Conservation (phyloP, 495 filamentous ascomycete species). For the Penicillium antarcticum region DNA sequence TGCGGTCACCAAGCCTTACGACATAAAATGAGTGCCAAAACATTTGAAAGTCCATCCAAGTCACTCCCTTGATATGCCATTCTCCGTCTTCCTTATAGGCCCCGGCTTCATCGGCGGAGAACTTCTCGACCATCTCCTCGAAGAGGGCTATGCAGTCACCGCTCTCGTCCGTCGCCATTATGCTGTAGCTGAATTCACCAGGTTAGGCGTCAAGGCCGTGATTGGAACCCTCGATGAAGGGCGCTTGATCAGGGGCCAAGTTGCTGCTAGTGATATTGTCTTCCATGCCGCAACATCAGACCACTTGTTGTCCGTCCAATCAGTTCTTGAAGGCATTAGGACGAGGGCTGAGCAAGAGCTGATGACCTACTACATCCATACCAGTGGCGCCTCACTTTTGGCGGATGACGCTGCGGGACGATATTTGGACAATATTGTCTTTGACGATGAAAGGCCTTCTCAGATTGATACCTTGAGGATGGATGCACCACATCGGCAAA, state of each 20-base stretch:
- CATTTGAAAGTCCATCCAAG: no score
- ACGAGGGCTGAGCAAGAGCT: slow-evolving; percentile 22
- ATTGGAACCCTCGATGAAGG: slow-evolving; percentile 25
- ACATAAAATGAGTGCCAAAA: no score
- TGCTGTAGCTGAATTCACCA: slow-evolving; percentile 13
- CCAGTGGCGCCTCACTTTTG: slow-evolving; percentile 27
- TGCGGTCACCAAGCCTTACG: no score
- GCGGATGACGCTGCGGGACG: slow-evolving; percentile 14
- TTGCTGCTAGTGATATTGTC: slow-evolving; percentile 25
- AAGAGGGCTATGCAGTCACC: slow-evolving; percentile 29
- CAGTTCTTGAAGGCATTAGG: slow-evolving; percentile 30
- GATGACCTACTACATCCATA: slow-evolving; percentile 38
- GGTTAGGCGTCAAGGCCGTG: slow-evolving; percentile 16
- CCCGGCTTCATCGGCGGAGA: slow-evolving; percentile 39
- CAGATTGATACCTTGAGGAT: slow-evolving; percentile 32
- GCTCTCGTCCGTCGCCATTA: slow-evolving; percentile 29
- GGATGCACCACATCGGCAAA: slow-evolving; percentile 33
- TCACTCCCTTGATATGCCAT: not conserved
- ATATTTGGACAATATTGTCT: slow-evolving; percentile 29
- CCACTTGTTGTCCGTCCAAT: slow-evolving; percentile 29
- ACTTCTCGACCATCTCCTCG: slow-evolving; percentile 32
- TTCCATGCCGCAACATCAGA: slow-evolving; percentile 39
- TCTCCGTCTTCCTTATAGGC: slow-evolving; percentile 32
- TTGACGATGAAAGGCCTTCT: slow-evolving; percentile 24
- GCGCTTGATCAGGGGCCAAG: slow-evolving; percentile 27